Conservation (phyloP, 2,329 filamentous ascomycete genomes). For the Leptographium flavum region DNA sequence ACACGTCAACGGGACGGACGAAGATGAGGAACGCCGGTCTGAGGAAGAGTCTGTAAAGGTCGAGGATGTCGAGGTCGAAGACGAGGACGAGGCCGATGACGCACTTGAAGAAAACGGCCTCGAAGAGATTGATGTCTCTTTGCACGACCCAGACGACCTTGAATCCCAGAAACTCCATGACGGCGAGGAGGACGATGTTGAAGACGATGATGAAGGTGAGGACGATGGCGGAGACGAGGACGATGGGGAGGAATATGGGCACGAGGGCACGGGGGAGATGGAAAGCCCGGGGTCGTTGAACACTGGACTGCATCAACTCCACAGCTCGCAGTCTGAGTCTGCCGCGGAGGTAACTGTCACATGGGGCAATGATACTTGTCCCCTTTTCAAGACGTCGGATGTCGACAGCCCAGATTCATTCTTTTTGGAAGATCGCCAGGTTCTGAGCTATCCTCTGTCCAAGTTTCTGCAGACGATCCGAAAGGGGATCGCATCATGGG, state of each 20-base stretch:
- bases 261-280: conserved; percentile 4
- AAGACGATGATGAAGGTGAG: background rate
- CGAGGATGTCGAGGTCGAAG: too few relatives aligned
- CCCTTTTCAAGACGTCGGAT: conserved; percentile 19
- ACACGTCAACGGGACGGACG: background rate
- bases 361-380: conserved; percentile 19
- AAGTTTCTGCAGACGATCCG: conserved; percentile 29
- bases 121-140: background rate
- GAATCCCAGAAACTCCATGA: conserved; percentile 2
- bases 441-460: conserved; percentile 29
- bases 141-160: background rate
- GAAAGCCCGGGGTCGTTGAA: conserved; percentile 9
- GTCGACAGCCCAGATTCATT: conserved; percentile 24
- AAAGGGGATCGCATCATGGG: conserved; percentile 29
- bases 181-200: background rate
- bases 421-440: conserved; percentile 29
- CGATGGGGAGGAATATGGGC: conserved; percentile 8
- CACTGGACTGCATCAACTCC: conserved; percentile 5
- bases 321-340: background rate
- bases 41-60: too few relatives aligned
- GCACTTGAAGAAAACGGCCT: too few relatives aligned
- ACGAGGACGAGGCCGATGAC: background rate
- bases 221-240: background rate
- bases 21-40: background rate
- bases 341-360: conserved; percentile 17